Conservation (phyloP, 2,329 filamentous ascomycete species). For the Xylaria sp. region DNA sequence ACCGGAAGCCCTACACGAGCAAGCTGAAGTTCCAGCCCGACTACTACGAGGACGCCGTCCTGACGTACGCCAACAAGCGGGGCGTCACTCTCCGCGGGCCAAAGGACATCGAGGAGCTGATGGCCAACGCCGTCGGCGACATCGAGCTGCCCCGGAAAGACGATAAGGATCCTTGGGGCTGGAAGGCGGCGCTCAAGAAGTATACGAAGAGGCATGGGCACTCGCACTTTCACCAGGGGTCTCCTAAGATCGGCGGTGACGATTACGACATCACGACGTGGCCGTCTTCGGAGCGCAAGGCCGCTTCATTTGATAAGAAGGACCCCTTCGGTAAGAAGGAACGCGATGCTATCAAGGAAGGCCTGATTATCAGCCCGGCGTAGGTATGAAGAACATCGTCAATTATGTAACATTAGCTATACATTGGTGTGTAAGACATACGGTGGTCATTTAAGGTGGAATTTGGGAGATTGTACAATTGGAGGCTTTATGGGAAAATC, state of each 20-base stretch:
- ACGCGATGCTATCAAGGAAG: constrained; percentile 53
- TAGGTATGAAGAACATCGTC: neutral
- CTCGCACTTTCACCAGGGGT: constrained; percentile 1
- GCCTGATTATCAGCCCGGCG: constrained; percentile 45
- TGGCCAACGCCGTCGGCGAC: constrained; percentile 43
- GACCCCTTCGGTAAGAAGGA: constrained; percentile 52
- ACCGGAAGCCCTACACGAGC: constrained; percentile 36
- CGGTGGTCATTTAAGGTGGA: neutral
- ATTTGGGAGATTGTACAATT: neutral
- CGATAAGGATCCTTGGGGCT: constrained; percentile 46
- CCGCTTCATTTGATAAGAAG: constrained; percentile 47
- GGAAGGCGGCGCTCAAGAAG: constrained; percentile 39
- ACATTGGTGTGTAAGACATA: constrained; percentile 13
- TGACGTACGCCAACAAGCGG: constrained; percentile 51
- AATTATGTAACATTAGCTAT: neutral
- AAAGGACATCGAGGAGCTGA: constrained; percentile 42
- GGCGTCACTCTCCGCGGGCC: constrained; percentile 49
- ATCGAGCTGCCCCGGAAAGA: constrained; percentile 45
- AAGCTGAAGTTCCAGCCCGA: constrained; percentile 40
- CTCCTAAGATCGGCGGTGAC: constrained; percentile 53
- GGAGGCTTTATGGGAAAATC: neutral
- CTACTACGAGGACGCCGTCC: constrained; percentile 49
- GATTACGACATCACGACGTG: constrained; percentile 52
- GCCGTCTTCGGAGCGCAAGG: constrained; percentile 50
- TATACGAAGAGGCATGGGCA: constrained; percentile 41